Base-by-base conservation (phyloP, 495 filamentous ascomycete species). In the Penicillium argentinense region DNA sequence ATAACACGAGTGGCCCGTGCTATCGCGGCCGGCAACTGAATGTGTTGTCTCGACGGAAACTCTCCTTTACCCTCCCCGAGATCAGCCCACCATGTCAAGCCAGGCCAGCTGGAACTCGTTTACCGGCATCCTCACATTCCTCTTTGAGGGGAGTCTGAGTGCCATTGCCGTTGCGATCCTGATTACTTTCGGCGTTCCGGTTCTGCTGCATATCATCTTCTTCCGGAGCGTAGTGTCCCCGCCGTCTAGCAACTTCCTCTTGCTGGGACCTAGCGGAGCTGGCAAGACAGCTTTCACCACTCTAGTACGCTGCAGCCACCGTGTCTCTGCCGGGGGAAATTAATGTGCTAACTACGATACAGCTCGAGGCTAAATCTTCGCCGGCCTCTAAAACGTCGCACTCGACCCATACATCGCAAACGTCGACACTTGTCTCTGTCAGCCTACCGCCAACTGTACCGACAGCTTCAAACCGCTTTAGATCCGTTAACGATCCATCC, bases 201-300 rank as follows among this genome's bases (percentile, higher is more conserved):
- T 95, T 21, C 52, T 95, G 48, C 73, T 97, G 22, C 93, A 97
- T 73, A 57, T 80, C 38, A 60, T 87, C 54, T 80, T 96, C 60
- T 88, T 89, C 65, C 74, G 73, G 13, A 71, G 75, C 23, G 81
- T 77, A 30, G 77, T 81, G 1, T 82, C 85, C 42, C 81, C 79
- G 18, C 78, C 75, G 8, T 79, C 89, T 4, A 89, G 91, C 22
- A 87, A 85, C 5, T 89, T 97, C 64, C 72, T 97, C 3, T 81
- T 98, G 12, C 59, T 92, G 38, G 93, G 93, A 4, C 93, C 92
- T 5, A 83, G 83, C 22, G 88, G 85, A 47, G 78, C 84, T 39
- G 93, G 93, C 53, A 98, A 98, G 67, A 97, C 93, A 5, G 78
- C 88, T 36, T 78, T 98, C 23, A 70, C 91, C 8, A 90, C 89